Evolutionary conservation across 768 basidiomycete species (phyloP), one percentile per base, ranked within the genome.

Genomic region (Cystofilobasidium capitatum): DNA sequence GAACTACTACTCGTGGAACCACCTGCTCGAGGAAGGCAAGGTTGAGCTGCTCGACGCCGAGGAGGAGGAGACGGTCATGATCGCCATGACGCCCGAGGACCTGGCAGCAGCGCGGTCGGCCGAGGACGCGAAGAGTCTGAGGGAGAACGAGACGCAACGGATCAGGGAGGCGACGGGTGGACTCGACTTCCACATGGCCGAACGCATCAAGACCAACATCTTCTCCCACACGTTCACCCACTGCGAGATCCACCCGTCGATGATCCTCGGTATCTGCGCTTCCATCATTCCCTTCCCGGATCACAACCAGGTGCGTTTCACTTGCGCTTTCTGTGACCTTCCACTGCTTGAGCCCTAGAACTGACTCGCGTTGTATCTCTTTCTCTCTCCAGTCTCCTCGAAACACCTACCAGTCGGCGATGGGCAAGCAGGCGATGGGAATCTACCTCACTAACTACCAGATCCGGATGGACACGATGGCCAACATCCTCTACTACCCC

Each of bases 361-460:
- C 16, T 20, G 10, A 10, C 29, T 14, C 8, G 29, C 5, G 17
- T 31, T 55, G 47, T 24, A 3, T 26, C n/a, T 49, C 14, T 24
- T 10, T 26, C 47, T 49, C 10, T 36, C 63, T 37, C 13, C 71
- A 98, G 90, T 99, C 94, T 68, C 94, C 94, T 71, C 96, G 94
- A 85, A 99, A 99, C 76, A 99, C 94, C 5, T 99, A 99, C 75
- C 94, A 99, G 80, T 98, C 94, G 54, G 94, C 94, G 62, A 99
- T 99, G 94, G 96, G 96, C 73, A 99, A 99, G 80, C 94, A 99
- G 84, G 94, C 94, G 14, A 99, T 99, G 94, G 94, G 96, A 60
- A 91, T 98, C 71, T 96, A 89, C 79, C 83, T 98, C 40, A 98
- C 94, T 40, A 99, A 98, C 78, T 99, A 94, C 82, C 84, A 96